Conservation (phyloP, 2,329 filamentous ascomycete species). For the Chaetomiaceae sp. region DNA sequence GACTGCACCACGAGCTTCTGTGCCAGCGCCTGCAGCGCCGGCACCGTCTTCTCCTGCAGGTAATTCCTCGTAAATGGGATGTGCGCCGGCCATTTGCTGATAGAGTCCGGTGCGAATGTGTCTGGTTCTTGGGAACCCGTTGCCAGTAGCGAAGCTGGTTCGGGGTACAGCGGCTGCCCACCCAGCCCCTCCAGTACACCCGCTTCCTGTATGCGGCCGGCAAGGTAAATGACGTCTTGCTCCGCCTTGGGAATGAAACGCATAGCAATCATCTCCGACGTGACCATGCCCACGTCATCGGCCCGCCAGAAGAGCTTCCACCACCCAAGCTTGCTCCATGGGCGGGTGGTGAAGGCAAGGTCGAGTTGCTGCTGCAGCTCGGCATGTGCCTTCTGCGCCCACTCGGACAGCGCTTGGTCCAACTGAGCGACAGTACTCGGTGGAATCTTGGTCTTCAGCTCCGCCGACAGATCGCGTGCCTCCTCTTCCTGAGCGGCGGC, state of each 20-base stretch:
- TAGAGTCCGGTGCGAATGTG: background rate
- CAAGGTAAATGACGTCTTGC: constrained; percentile 73
- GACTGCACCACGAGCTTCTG: constrained; percentile 72
- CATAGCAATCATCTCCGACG: constrained; percentile 68
- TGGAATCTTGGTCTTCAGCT: constrained; percentile 27
- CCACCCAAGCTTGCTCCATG: constrained; percentile 80
- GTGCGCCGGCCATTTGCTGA: constrained; percentile 62
- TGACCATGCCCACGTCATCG: constrained; percentile 82
- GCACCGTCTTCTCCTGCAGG: constrained; percentile 60
- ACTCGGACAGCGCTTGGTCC: constrained; percentile 55
- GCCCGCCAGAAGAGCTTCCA: constrained; percentile 95
- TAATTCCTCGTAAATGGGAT: constrained; percentile 66
- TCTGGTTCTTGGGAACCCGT: constrained; percentile 1
- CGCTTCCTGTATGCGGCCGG: constrained; percentile 50
- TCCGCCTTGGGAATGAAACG: constrained; percentile 75
- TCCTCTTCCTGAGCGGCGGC: constrained; percentile 47
- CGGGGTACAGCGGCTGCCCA: constrained; percentile 20
- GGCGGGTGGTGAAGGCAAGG: constrained; percentile 64
- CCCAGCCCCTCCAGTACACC: constrained; percentile 14
- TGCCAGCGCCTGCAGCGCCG: constrained; percentile 64
- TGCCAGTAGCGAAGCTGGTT: constrained; percentile 18
- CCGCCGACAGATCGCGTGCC: constrained; percentile 31
- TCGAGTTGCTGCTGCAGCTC: constrained; percentile 79
- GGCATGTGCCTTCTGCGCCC: constrained; percentile 74
- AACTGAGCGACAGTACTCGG: constrained; percentile 43